Evolutionary conservation across 148 eudicot genomes (phyloP), one percentile per base, ranked within the genome.

Genomic region (Rhododendron griersonianum): DNA sequence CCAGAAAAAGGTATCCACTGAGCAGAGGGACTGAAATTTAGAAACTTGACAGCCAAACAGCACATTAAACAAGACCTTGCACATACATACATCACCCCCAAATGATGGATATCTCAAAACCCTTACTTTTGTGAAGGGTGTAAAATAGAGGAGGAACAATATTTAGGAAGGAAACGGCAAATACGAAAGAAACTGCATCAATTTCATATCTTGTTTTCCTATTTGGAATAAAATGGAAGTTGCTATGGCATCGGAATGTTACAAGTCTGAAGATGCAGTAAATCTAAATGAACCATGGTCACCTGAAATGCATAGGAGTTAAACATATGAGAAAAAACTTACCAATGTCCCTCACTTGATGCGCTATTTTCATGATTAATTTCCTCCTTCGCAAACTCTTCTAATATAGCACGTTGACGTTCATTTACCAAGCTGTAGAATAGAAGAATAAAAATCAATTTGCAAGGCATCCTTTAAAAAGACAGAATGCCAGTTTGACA

Each of bases 361-460:
- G 90, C 76, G 63, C 30, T 86, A 83, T 88, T 92, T 89, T 89
- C 96, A 75, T 92, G 90, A 51, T 71, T 85, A 61, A 93, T 94
- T 90, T 95, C 98, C 91, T 96, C 95, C 88, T 88, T 81, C 4
- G 94, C 98, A 89, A 95, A 95, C 78, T 95, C 99, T 90, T 95
- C 99, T 19, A 96, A 91, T 88, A 96, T 92, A 84, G 94, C 94
- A 86, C 95, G 93, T 86, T 96, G 99, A 30, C 93, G 95, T 57
- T 95, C 99, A 90, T 93, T 96, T 78, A 96, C 91, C 81, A 85
- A 90, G 82, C 98, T 96, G 89, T 45, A 84, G 88, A 30, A 89
- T 73, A 59, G 79, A 71, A 48, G 35, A 84, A 35, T 37, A 28
- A 80, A 59, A 11, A 85, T 67, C 73, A 67, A 25, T 67, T 67